phyloP scores from a whole-genome alignment of 2,329 filamentous ascomycete genomes.

The Domatiomyces globalis region DNA sequence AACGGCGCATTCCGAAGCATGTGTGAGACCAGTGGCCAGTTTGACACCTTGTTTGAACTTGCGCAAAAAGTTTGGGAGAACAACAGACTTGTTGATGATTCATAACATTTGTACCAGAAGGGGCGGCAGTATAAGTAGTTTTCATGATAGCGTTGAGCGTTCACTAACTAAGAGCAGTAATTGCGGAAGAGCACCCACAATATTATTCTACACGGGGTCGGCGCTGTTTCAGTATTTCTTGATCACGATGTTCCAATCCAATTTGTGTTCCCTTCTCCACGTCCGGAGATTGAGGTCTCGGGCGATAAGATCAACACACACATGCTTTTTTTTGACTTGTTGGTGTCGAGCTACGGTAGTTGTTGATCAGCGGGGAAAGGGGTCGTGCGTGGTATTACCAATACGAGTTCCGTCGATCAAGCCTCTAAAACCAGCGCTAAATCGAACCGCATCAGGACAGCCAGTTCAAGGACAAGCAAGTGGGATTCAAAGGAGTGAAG shows the following conservation, averaged over 20 bases:
- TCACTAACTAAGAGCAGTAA: neutral
- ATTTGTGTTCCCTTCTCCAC: too few species aligned
- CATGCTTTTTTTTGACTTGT: neutral
- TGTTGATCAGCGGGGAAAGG: neutral
- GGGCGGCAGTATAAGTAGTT: neutral
- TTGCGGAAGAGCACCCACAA: too few species aligned
- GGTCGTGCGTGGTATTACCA: neutral
- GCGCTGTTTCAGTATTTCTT: too few species aligned
- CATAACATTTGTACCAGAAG: neutral
- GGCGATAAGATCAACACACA: too few species aligned
- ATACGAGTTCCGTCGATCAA: neutral
- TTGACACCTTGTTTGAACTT: conserved; percentile 42
- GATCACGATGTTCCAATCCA: too few species aligned
- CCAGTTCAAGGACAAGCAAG: too few species aligned
- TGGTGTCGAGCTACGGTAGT: neutral
- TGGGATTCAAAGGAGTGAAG: too few species aligned
- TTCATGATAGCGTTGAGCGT: neutral
- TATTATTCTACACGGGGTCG: too few species aligned
- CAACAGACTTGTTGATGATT: conserved; percentile 33
- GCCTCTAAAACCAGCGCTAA: too few species aligned
- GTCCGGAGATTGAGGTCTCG: too few species aligned
- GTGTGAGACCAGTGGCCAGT: conserved; percentile 54
- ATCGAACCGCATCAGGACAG: too few species aligned
- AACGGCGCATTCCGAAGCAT: conserved; percentile 52
- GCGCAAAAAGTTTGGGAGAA: conserved; percentile 38